Conservation (phyloP, 2,329 filamentous ascomycete genomes). For the Pyrenochaeta sp. region DNA sequence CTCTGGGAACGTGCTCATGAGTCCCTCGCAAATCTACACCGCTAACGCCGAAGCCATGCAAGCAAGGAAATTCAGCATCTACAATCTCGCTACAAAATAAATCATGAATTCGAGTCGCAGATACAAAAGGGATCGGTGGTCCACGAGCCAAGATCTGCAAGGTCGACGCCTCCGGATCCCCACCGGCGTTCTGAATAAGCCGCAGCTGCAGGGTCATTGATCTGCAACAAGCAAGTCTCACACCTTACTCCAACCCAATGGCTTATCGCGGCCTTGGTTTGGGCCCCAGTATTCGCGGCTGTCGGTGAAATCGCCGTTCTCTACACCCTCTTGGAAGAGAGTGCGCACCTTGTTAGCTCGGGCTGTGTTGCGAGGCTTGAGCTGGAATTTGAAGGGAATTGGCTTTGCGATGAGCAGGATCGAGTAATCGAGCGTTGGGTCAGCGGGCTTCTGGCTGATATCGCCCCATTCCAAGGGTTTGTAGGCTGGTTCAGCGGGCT, state of each 20-base stretch:
- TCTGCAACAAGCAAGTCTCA: constrained; percentile 19
- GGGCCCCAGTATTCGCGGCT: constrained; percentile 51
- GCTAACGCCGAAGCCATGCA: constrained; percentile 13
- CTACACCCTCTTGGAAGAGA: constrained; percentile 48
- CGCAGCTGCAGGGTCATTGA: constrained; percentile 11
- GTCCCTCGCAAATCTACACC: not conserved
- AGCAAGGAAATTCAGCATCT: not conserved
- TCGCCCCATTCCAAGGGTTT: constrained; percentile 34
- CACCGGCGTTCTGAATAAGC: constrained; percentile 8
- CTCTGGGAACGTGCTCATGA: not conserved
- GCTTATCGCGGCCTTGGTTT: constrained; percentile 42
- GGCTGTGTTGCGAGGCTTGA: constrained; percentile 44
- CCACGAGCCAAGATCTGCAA: not conserved
- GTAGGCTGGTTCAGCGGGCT: constrained; percentile 19
- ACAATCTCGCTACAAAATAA: not conserved
- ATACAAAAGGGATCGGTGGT: constrained; percentile 1
- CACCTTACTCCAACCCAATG: constrained; percentile 47
- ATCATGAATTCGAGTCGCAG: not conserved
- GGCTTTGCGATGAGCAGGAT: constrained; percentile 58
- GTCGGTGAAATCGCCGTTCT: constrained; percentile 50
- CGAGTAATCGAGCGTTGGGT: constrained; percentile 56
- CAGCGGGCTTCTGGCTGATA: constrained; percentile 35
- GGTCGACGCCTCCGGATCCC: constrained; percentile 20
- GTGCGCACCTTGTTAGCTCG: constrained; percentile 43
- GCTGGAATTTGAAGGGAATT: constrained; percentile 54